A percentile compares a stretch with the other conserved stretches of the same genome.
Conservation (phyloP, 441 rosid species). For the Adansonia gregorii region DNA sequence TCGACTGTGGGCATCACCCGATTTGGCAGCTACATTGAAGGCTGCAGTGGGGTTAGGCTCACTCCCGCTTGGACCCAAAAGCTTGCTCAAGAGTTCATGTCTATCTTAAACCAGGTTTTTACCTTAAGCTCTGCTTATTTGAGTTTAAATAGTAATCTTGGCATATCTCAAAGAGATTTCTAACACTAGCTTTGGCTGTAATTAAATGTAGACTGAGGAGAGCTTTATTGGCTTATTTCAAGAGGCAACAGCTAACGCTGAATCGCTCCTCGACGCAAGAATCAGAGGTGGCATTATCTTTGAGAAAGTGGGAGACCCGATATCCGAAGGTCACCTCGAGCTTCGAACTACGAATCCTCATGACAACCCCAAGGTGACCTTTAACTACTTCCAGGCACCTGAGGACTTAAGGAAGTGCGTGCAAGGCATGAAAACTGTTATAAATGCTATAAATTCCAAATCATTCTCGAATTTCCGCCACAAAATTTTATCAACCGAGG, state of each 20-base stretch:
- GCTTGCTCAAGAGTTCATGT: not conserved
- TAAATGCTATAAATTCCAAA: conserved; percentile 46
- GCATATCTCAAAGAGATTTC: not conserved
- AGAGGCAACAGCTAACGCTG: not conserved
- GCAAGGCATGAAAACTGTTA: conserved; percentile 45
- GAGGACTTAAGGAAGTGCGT: conserved; percentile 55
- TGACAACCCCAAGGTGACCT: conserved; percentile 57
- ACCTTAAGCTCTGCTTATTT: not conserved
- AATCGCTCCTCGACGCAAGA: not conserved
- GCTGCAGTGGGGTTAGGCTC: conserved; percentile 51
- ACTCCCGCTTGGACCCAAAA: conserved; percentile 34
- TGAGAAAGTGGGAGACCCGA: conserved; percentile 52
- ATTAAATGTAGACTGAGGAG: conserved; percentile 35
- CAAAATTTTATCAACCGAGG: conserved; percentile 26
- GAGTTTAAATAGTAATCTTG: not conserved
- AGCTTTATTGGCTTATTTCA: conserved; percentile 6
- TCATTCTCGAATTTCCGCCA: conserved; percentile 50
- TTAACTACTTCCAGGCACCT: conserved; percentile 61
- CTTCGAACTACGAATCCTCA: conserved; percentile 45
- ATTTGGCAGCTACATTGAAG: conserved; percentile 50
- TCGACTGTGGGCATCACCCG: conserved; percentile 59
- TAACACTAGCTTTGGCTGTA: not conserved
- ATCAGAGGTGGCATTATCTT: conserved; percentile 45
- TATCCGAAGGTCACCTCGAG: conserved; percentile 53
- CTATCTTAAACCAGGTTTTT: conserved; percentile 22